Evolutionary conservation across 2,329 filamentous ascomycete species (phyloP).

Genomic region (Parafenestella ontariensis): DNA sequence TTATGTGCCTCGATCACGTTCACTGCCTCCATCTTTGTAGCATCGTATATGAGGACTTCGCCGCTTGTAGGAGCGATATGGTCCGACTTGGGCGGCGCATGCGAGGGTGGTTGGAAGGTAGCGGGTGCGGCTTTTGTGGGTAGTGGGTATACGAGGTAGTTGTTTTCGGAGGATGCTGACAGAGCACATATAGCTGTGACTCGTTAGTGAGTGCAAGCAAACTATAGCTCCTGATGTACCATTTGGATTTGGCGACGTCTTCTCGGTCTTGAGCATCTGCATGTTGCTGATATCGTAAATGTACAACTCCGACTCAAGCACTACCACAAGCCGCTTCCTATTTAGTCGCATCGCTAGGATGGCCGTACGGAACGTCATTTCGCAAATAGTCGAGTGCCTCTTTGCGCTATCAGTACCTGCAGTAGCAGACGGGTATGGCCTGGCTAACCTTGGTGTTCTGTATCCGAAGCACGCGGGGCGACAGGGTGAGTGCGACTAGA

Average conservation of each 20-base stretch:
- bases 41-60: constrained; percentile 92
- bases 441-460: constrained; percentile 88
- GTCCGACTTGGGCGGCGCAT: constrained; percentile 79
- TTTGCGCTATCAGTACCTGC: constrained; percentile 41
- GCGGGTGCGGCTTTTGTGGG: constrained; percentile 68
- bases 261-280: constrained; percentile 90
- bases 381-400: constrained; percentile 88
- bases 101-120: constrained; percentile 69
- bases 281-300: constrained; percentile 99
- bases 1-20: constrained; percentile 96
- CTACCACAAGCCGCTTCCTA: constrained; percentile 89
- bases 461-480: constrained; percentile 89
- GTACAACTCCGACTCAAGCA: constrained; percentile 96
- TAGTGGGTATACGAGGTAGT: constrained; percentile 92
- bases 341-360: constrained; percentile 94
- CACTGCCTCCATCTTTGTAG: constrained; percentile 85
- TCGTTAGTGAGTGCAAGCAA: constrained; percentile 18
- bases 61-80: constrained; percentile 86
- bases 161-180: constrained; percentile 93
- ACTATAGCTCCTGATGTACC: constrained; percentile 53
- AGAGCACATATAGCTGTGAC: constrained; percentile 81
- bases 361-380: constrained; percentile 97
- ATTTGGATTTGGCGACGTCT: constrained; percentile 90
- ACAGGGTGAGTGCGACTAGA: constrained; percentile 89
- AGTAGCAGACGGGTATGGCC: background rate